A percentile compares a stretch with the other conserved stretches of the same genome.
phyloP scores from a whole-genome alignment of 192 early-diverging fungal species.

The Entomortierella beljakovae region DNA sequence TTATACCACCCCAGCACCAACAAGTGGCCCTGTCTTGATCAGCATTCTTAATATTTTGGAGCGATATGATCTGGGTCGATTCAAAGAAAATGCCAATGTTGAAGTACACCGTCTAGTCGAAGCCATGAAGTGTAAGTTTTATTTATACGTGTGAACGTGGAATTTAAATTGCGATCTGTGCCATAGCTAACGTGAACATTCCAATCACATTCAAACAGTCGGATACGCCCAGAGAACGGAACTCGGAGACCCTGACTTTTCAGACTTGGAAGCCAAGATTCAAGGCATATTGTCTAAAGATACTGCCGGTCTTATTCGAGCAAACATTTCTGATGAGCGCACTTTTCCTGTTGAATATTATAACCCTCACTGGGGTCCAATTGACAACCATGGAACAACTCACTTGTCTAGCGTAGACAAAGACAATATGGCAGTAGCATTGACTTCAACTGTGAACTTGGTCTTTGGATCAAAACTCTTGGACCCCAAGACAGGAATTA shows the following conservation, averaged over 20 bases:
- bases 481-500: constrained; percentile 87
- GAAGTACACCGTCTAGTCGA: constrained; percentile 90
- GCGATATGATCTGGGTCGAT: constrained; percentile 73
- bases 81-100: constrained; percentile 66
- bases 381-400: constrained; percentile 90
- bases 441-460: constrained; percentile 93
- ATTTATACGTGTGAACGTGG: no score
- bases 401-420: constrained; percentile 86
- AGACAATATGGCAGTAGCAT: constrained; percentile 80
- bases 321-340: constrained; percentile 76
- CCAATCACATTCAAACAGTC: constrained; percentile 15
- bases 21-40: constrained; percentile 86
- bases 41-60: constrained; percentile 91
- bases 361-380: constrained; percentile 79
- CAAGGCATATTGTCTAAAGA: constrained; percentile 76
- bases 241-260: constrained; percentile 84
- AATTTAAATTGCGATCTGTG: no score
- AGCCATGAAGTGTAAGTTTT: constrained; percentile 76
- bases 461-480: constrained; percentile 90
- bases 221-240: constrained; percentile 87
- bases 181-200: no score
- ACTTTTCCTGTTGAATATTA: constrained; percentile 84
- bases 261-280: constrained; percentile 68
- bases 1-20: constrained; percentile 70
- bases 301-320: constrained; percentile 70